Percentiles rank a stretch among this genome's conserved stretches.
Conservation (phyloP, 495 filamentous ascomycete genomes). For the Choiromyces venosus region DNA sequence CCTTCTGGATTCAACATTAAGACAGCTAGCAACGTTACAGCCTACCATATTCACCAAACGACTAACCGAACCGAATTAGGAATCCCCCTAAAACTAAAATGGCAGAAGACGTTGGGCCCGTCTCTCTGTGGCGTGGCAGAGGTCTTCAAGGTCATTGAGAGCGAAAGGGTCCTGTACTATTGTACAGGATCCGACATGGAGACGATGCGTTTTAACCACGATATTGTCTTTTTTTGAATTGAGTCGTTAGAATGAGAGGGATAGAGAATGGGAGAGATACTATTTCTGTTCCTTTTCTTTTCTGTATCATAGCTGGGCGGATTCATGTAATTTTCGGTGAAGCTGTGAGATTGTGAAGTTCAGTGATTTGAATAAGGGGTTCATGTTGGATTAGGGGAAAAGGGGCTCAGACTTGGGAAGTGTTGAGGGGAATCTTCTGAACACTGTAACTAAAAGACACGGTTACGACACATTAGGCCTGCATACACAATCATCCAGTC, state of each 20-base stretch:
- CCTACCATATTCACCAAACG: background rate
- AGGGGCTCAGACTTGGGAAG: background rate
- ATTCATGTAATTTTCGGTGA: background rate
- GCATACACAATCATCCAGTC: background rate
- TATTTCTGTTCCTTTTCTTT: background rate
- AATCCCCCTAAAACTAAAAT: background rate
- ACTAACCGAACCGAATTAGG: background rate
- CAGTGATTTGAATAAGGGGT: background rate
- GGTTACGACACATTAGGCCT: background rate
- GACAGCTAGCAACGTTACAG: background rate
- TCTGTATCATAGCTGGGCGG: background rate
- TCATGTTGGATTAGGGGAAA: background rate
- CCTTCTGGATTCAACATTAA: background rate
- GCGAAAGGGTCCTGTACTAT: background rate
- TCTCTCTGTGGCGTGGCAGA: background rate
- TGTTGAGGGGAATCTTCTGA: background rate
- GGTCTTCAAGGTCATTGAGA: conserved; percentile 3
- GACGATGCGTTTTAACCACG: background rate
- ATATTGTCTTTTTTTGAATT: background rate
- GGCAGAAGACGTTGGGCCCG: background rate
- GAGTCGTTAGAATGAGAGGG: background rate
- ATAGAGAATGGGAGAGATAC: background rate
- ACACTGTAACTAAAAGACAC: background rate
- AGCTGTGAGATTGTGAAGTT: background rate
- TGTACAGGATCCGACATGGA: conserved; percentile 2